Conservation (phyloP, 768 basidiomycete genomes). For the Terana coerulea region DNA sequence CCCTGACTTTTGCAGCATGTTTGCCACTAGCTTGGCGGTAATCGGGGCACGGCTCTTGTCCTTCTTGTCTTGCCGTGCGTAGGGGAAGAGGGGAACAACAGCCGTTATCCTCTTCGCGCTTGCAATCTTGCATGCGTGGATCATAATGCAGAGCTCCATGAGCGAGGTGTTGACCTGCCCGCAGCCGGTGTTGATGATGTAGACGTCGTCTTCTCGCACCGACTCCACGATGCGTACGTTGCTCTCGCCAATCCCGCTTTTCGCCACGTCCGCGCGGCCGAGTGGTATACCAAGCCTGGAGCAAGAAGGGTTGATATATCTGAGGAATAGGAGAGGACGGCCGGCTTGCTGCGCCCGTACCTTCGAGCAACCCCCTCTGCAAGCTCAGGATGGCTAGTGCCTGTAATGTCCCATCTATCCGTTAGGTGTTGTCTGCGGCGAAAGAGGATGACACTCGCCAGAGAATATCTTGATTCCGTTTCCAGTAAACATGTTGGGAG, state of each 20-base stretch:
- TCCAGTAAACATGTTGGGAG: conserved; percentile 50
- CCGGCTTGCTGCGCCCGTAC: conserved; percentile 39
- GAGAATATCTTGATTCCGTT: conserved; percentile 57
- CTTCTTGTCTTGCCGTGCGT: conserved; percentile 98
- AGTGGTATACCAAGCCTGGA: conserved; percentile 85
- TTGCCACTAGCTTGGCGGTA: conserved; percentile 96
- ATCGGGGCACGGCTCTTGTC: conserved; percentile 99
- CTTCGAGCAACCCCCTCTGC: conserved; percentile 91
- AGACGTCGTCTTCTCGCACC: conserved; percentile 97
- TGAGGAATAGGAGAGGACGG: conserved; percentile 11
- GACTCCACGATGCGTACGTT: conserved; percentile 90
- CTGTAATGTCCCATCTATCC: conserved; percentile 36
- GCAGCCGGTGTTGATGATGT: conserved; percentile 94
- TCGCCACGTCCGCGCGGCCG: conserved; percentile 82
- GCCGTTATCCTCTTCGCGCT: conserved; percentile 97
- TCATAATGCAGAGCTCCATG: conserved; percentile 99
- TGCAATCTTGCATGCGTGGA: conserved; percentile 99
- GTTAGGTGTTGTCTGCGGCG: conserved; percentile 9
- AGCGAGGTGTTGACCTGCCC: conserved; percentile 87
- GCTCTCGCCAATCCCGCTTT: conserved; percentile 89
- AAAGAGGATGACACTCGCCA: conserved; percentile 34
- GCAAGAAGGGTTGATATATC: conserved; percentile 1
- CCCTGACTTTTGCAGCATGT: conserved; percentile 90
- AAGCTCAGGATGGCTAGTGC: conserved; percentile 93
- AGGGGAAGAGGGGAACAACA: conserved; percentile 96